Conservation (phyloP, 768 basidiomycete genomes). For the Boletales sp. region DNA sequence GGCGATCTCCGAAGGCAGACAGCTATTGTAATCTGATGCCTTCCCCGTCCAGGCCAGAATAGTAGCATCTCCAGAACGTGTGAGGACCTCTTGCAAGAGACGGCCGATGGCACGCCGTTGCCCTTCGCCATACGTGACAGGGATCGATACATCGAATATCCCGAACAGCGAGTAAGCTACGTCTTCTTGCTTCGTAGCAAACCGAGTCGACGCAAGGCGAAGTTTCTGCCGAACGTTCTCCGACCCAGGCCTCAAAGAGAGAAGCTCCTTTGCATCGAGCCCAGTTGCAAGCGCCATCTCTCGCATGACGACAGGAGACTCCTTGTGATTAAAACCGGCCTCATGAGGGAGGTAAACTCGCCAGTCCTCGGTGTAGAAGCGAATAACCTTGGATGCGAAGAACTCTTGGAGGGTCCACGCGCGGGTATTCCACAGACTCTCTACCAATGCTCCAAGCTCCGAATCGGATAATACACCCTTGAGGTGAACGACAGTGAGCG, state of each 20-base stretch:
- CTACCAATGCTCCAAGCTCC: conserved; percentile 5
- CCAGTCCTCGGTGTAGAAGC: conserved; percentile 23
- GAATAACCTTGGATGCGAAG: conserved; percentile 21
- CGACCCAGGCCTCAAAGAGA: conserved; percentile 12
- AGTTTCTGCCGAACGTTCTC: conserved; percentile 15
- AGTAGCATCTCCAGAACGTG: conserved; percentile 10
- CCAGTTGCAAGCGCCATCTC: conserved; percentile 17
- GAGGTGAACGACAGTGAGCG: conserved; percentile 24
- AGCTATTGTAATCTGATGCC: conserved; percentile 21
- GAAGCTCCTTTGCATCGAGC: conserved; percentile 8
- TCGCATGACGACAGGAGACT: conserved; percentile 14
- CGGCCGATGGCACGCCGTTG: conserved; percentile 20
- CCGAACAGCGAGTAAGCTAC: conserved; percentile 26
- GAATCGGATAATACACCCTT: conserved; percentile 8
- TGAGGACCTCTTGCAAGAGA: conserved; percentile 15
- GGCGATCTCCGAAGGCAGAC: conserved; percentile 17
- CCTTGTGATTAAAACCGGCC: conserved; percentile 12
- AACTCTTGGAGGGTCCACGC: conserved; percentile 24
- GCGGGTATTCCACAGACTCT: conserved; percentile 22
- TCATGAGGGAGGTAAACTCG: conserved; percentile 16
- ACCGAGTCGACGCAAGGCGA: conserved; percentile 17
- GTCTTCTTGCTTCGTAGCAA: conserved; percentile 23
- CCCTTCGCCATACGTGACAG: conserved; percentile 24
- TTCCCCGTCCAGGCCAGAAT: conserved; percentile 20
- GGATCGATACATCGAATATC: conserved; percentile 18